Conservation (phyloP, 441 rosid species). For the Brassica hybrid region DNA sequence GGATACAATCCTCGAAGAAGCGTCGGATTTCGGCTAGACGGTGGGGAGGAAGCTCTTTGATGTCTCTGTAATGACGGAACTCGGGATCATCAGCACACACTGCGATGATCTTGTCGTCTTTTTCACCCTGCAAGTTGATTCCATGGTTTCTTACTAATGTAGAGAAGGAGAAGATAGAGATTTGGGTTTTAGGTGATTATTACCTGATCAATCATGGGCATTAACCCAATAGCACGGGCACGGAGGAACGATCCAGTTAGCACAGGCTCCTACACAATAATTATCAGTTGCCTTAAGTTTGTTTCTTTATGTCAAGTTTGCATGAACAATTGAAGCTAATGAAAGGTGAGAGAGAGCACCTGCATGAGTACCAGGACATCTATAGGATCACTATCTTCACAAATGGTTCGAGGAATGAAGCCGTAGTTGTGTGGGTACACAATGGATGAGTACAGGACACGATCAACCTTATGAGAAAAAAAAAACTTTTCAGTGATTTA, state of each 20-base stretch:
- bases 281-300: constrained; percentile 12
- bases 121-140: constrained; percentile 71
- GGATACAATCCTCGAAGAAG: constrained; percentile 99
- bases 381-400: constrained; percentile 98
- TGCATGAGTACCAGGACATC: constrained; percentile 96
- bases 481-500: constrained; percentile 1
- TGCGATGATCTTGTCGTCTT: constrained; percentile 97
- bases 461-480: constrained; percentile 80
- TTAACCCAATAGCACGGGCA: constrained; percentile 95
- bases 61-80: constrained; percentile 90
- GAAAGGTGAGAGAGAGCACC: constrained; percentile 48
- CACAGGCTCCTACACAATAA: constrained; percentile 75
- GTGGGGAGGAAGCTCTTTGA: constrained; percentile 96
- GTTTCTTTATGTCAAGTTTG: not conserved
- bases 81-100: constrained; percentile 99
- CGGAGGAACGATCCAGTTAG: constrained; percentile 91
- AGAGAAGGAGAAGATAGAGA: not conserved
- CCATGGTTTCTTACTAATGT: constrained; percentile 16
- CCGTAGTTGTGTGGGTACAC: constrained; percentile 99
- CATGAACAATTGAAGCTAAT: constrained; percentile 11
- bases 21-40: constrained; percentile 98
- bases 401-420: constrained; percentile 91
- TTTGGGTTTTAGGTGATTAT: constrained; percentile 11
- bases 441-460: constrained; percentile 94
- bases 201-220: constrained; percentile 98